Evolutionary conservation across 768 basidiomycete species (phyloP), one percentile per base, ranked within the genome.

Genomic region (Nidularia pulvinata): DNA sequence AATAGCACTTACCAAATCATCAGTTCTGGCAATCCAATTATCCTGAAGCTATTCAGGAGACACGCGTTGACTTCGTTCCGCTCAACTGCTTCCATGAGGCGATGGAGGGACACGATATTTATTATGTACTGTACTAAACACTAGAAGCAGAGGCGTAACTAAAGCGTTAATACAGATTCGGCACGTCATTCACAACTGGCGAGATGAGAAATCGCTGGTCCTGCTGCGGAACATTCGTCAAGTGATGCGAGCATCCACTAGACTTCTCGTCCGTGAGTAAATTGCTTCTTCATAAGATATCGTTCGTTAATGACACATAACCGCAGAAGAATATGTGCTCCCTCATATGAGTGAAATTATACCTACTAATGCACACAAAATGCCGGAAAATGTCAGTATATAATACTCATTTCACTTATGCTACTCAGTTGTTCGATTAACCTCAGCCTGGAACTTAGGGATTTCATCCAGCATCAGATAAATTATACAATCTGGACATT

Each of bases 31-130:
- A 22, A 13, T 48, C 43, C 33, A 44, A 54, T 11, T 51, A 44
- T 37, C 59, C 61, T 6, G 52, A 50, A 42, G 51, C 57, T 6
- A 30, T 60, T 19, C 7, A 36, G 7, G 19, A 48, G n/a, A 51
- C 52, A 7, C 61, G 55, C 7, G 61, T 64, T 22, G 34, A 52
- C 10, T 60, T 61, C 39, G 42, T 55, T 13, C 39, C 54, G 4
- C 19, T 58, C 9, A 50, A 62, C 57, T 61, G 60, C 55, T 58
- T 62, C 50, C 30, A 52, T 33, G 46, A 60, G 19, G 36, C 59
- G 39, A 37, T 52, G 4, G 32, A 22, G 16, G 56, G 49, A 4
- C 37, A 53, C 32, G 59, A 61, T 43, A 37, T 61, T 16, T 61
- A 61, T 43, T 61, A 59, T 51, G 59, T 60, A 42, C 16, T 42